Percentiles rank a stretch among this genome's conserved stretches.
Evolutionary conservation across 2,329 filamentous ascomycete genomes (phyloP).

Genomic region (Podosphaera aphanis): DNA sequence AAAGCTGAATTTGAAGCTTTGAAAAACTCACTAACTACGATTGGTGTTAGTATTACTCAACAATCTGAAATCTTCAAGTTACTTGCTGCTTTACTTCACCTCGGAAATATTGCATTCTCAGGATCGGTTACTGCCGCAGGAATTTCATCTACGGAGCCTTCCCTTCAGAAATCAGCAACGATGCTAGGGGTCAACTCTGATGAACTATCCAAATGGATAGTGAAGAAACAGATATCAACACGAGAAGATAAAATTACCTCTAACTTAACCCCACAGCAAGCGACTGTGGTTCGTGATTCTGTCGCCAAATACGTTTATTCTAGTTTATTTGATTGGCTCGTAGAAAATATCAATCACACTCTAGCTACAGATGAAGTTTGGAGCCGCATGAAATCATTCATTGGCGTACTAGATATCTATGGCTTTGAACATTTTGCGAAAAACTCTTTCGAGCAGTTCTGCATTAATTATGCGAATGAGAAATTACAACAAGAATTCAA

Average conservation of each 20-base stretch:
- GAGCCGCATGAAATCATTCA: slow-evolving; percentile 65
- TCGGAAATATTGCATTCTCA: slow-evolving; percentile 91
- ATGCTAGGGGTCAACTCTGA: slow-evolving; percentile 70
- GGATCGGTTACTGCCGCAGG: slow-evolving; percentile 74
- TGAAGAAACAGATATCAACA: slow-evolving; percentile 95
- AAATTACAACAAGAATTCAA: slow-evolving; percentile 99
- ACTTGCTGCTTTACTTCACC: slow-evolving; percentile 71
- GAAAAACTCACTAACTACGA: slow-evolving; percentile 62
- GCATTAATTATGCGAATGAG: slow-evolving; percentile 99
- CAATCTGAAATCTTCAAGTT: slow-evolving; percentile 77
- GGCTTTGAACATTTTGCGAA: slow-evolving; percentile 98
- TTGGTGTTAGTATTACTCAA: slow-evolving; percentile 52
- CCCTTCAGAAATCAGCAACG: slow-evolving; percentile 55
- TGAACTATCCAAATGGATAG: slow-evolving; percentile 91
- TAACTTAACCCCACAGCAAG: slow-evolving; percentile 81
- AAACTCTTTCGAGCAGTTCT: slow-evolving; percentile 99
- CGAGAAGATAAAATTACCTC: slow-evolving; percentile 94
- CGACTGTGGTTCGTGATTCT: slow-evolving; percentile 81
- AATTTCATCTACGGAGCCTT: slow-evolving; percentile 56
- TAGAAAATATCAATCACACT: slow-evolving; percentile 85
- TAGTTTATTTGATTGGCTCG: slow-evolving; percentile 93
- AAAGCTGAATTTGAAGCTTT: slow-evolving; percentile 83
- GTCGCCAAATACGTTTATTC: slow-evolving; percentile 98
- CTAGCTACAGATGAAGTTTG: slow-evolving; percentile 76
- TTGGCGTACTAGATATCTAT: slow-evolving; percentile 97